Evolutionary conservation across 2,329 filamentous ascomycete genomes (phyloP).

Genomic region (Colletotrichum somersetense): DNA sequence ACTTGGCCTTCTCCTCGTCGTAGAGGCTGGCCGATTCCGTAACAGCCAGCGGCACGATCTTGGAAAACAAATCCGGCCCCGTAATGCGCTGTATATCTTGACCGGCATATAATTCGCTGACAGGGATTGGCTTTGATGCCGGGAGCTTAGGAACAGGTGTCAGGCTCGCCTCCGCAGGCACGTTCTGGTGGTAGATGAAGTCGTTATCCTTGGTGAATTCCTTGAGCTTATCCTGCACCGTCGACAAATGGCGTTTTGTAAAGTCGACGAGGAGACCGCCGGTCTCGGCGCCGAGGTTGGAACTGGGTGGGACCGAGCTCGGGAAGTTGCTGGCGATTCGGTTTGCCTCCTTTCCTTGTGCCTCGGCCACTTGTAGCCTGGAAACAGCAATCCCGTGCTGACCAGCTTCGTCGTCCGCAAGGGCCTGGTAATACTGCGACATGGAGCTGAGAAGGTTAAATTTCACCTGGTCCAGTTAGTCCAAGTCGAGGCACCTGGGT

Average conservation of each 20-base stretch:
- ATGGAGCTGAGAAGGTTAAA: conserved; percentile 84
- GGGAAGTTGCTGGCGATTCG: conserved; percentile 85
- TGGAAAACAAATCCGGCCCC: conserved; percentile 95
- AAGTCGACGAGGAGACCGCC: conserved; percentile 81
- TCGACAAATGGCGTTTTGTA: conserved; percentile 83
- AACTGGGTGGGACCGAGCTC: conserved; percentile 79
- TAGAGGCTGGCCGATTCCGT: conserved; percentile 97
- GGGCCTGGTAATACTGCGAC: conserved; percentile 92
- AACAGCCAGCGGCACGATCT: conserved; percentile 95
- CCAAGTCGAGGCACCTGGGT: background rate
- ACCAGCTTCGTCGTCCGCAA: conserved; percentile 90
- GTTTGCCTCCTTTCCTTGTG: conserved; percentile 81
- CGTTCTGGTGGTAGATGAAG: conserved; percentile 95
- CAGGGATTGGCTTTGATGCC: conserved; percentile 95
- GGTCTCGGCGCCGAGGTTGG: conserved; percentile 87
- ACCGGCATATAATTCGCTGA: conserved; percentile 95
- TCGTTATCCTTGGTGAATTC: conserved; percentile 93
- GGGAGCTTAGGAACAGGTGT: conserved; percentile 89
- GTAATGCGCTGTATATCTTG: conserved; percentile 98
- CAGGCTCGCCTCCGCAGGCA: conserved; percentile 87
- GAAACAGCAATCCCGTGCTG: conserved; percentile 88
- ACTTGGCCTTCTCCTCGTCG: conserved; percentile 97
- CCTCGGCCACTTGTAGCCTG: conserved; percentile 84
- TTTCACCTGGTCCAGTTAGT: conserved; percentile 70
- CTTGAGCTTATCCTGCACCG: conserved; percentile 83